A percentile compares a stretch with the other conserved stretches of the same genome.
Evolutionary conservation across 2,329 filamentous ascomycete genomes (phyloP).

Genomic region (Bipolaris gigantea): DNA sequence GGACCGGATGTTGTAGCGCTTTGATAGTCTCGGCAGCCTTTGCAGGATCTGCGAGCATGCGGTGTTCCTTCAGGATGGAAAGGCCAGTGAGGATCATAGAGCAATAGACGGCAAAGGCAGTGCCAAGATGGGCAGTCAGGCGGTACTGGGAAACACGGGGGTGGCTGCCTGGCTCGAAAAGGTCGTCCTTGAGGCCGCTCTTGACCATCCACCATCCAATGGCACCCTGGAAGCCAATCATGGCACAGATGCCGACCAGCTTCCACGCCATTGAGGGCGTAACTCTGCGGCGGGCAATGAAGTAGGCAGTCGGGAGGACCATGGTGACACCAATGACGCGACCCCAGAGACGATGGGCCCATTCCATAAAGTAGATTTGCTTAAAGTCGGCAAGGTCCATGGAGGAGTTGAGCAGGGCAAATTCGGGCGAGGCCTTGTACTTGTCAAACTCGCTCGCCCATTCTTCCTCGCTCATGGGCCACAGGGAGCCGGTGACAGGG

Average conservation of each 20-base stretch:
- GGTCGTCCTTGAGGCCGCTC: slow-evolving; percentile 90
- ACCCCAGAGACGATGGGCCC: slow-evolving; percentile 93
- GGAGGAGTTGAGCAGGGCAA: slow-evolving; percentile 84
- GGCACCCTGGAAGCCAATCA: slow-evolving; percentile 94
- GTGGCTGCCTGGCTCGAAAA: slow-evolving; percentile 87
- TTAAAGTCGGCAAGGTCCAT: slow-evolving; percentile 96
- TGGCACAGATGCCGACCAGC: slow-evolving; percentile 77
- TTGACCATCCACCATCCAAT: slow-evolving; percentile 99
- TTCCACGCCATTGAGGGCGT: slow-evolving; percentile 75
- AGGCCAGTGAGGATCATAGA: slow-evolving; percentile 93
- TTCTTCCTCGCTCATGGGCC: slow-evolving; percentile 74
- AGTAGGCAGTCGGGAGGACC: slow-evolving; percentile 84
- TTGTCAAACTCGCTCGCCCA: slow-evolving; percentile 94
- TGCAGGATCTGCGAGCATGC: slow-evolving; percentile 68
- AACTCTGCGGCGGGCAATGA: slow-evolving; percentile 78
- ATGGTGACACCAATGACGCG: slow-evolving; percentile 89
- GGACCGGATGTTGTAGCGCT: slow-evolving; percentile 63
- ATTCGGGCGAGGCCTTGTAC: slow-evolving; percentile 91
- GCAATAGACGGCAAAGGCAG: slow-evolving; percentile 89
- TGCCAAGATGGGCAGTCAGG: slow-evolving; percentile 82
- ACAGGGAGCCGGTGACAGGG: slow-evolving; percentile 88
- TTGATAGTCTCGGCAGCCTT: slow-evolving; percentile 63
- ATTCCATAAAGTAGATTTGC: slow-evolving; percentile 99
- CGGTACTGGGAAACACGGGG: slow-evolving; percentile 95
- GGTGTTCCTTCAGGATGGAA: slow-evolving; percentile 75